phyloP scores from a whole-genome alignment of 2,329 filamentous ascomycete genomes.

The Claviceps arundinis region DNA sequence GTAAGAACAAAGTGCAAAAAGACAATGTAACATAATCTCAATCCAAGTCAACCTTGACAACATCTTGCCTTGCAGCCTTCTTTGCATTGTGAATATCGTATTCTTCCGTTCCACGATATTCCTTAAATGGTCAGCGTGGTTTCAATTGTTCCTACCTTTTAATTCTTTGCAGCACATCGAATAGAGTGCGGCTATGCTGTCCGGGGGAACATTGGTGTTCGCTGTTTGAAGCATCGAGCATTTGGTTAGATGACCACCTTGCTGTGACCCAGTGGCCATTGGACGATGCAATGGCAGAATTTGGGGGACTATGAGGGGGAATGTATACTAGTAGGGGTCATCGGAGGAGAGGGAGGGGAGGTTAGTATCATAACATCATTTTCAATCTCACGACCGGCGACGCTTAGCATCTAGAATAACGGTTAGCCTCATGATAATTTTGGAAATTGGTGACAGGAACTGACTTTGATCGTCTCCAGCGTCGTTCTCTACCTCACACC shows the following conservation, averaged over 20 bases:
- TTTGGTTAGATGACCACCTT: not conserved
- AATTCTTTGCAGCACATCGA: not conserved
- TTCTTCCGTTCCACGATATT: not conserved
- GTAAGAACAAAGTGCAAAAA: not conserved
- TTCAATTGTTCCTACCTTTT: constrained; percentile 1
- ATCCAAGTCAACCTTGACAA: not conserved
- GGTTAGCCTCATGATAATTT: constrained; percentile 2
- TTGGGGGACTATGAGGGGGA: not conserved
- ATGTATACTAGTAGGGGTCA: not conserved
- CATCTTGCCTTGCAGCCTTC: not conserved
- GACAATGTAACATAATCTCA: not conserved
- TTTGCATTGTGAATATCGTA: not conserved
- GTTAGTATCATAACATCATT: constrained; percentile 3
- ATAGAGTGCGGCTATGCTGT: too few species aligned
- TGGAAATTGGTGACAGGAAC: not conserved
- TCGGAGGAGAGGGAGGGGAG: not conserved
- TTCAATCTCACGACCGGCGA: constrained; percentile 7
- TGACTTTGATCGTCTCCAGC: constrained; percentile 9
- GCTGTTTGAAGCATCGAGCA: not conserved
- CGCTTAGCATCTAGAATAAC: constrained; percentile 9
- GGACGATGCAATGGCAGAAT: not conserved
- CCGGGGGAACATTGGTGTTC: not conserved
- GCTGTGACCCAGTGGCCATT: not conserved
- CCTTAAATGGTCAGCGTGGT: not conserved
- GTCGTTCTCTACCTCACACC: constrained; percentile 8